phyloP scores from a whole-genome alignment of 2,329 filamentous ascomycete species.

The Teratosphaeriaceae sp. region DNA sequence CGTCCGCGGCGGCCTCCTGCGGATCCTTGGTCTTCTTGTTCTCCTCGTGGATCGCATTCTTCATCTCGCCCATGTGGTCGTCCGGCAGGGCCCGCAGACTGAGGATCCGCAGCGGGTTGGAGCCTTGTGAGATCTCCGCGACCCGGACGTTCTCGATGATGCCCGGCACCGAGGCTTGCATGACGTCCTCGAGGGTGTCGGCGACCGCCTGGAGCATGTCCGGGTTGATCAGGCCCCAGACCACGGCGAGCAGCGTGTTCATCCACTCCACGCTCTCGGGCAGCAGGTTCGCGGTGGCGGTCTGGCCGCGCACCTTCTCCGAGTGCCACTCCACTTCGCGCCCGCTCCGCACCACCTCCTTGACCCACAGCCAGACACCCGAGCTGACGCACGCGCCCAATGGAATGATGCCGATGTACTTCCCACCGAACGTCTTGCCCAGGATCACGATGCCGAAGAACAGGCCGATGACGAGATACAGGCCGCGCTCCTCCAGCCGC shows the following conservation, averaged over 20 bases:
- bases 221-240: constrained; percentile 90
- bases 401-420: constrained; percentile 68
- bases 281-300: constrained; percentile 76
- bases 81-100: constrained; percentile 83
- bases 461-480: constrained; percentile 61
- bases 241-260: constrained; percentile 75
- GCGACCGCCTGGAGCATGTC: constrained; percentile 90
- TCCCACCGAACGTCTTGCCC: constrained; percentile 73
- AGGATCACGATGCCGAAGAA: constrained; percentile 68
- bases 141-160: constrained; percentile 93
- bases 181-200: constrained; percentile 92
- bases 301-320: constrained; percentile 77
- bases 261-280: constrained; percentile 92
- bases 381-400: constrained; percentile 65
- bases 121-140: constrained; percentile 90
- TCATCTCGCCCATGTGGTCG: constrained; percentile 69
- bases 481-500: constrained; percentile 67
- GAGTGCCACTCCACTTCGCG: constrained; percentile 81
- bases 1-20: constrained; percentile 78
- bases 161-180: constrained; percentile 89
- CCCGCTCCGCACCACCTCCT: constrained; percentile 76
- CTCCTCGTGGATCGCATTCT: constrained; percentile 69
- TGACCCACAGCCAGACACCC: constrained; percentile 82
- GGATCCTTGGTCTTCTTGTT: constrained; percentile 78
- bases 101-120: constrained; percentile 80